These are phyloP conservation scores for Viola pubescens DNA, from an alignment of 441 rosid species.

Conservation along the genomic window DNA sequence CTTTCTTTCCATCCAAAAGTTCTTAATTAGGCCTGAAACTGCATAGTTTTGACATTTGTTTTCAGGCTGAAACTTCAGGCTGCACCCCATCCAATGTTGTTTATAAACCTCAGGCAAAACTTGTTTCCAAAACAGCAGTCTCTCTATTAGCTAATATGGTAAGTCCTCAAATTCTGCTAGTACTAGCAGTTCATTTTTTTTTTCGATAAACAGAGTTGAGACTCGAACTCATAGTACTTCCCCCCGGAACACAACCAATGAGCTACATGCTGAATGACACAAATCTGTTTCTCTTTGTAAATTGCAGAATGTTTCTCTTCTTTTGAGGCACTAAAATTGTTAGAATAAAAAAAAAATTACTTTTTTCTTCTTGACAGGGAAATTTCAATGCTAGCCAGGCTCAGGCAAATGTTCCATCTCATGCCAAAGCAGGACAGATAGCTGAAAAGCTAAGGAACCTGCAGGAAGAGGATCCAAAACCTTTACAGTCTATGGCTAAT, in stretches of 20 bases:
- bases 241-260: too few relatives aligned
- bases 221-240: too few relatives aligned
- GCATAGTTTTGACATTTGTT: slow-evolving; percentile 5
- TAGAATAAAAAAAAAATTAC: background rate
- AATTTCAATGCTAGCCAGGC: slow-evolving; percentile 29
- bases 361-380: slow-evolving; percentile 34
- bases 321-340: too few relatives aligned
- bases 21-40: slow-evolving; percentile 11
- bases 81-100: slow-evolving; percentile 35
- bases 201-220: background rate
- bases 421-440: slow-evolving; percentile 26
- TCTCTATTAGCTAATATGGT: slow-evolving; percentile 78
- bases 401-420: slow-evolving; percentile 21
- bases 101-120: slow-evolving; percentile 78
- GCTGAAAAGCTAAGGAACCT: slow-evolving; percentile 24
- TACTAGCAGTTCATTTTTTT: background rate
- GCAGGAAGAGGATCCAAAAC: slow-evolving; percentile 41
- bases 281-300: too few relatives aligned
- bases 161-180: slow-evolving; percentile 14
- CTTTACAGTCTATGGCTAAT: slow-evolving; percentile 17
- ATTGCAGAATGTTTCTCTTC: too few relatives aligned
- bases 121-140: slow-evolving; percentile 65
- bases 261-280: too few relatives aligned
- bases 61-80: slow-evolving; percentile 33
- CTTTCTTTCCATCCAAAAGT: slow-evolving; percentile 15